Evolutionary conservation across 2,329 filamentous ascomycete genomes (phyloP), one percentile per base, ranked within the genome.

Genomic region (Aspergillus intermedius): DNA sequence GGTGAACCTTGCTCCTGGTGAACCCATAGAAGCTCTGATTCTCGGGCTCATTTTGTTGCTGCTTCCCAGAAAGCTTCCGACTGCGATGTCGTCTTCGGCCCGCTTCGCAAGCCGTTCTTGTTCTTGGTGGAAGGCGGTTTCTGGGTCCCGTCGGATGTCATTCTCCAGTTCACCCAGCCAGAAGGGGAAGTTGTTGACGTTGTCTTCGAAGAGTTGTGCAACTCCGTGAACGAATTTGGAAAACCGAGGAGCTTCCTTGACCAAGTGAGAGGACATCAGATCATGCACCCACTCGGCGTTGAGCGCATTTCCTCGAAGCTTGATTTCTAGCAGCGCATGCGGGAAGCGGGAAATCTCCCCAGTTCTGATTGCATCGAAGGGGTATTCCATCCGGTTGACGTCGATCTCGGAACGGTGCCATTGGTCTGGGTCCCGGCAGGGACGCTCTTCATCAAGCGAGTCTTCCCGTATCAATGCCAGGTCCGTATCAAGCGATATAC

Each of bases 221-320:
- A 94, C 84, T 52, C 93, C 93, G 61, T 98, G 91, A 2, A 95
- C 87, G 60, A 97, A 98, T 68, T 98, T 98, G 60, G 90, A 96
- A 73, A 98, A 98, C 45, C 87, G 83, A 1, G 91, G 88, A 0
- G 87, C 84, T 42, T 90, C 83, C 65, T 95, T 90, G 54, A 98
- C 87, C 4, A 98, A 79, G 68, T 98, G 91, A 4, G 90, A 96
- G 46, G 81, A 79, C 82, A 95, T 96, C 57, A 98, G 74, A 58
- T 98, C 93, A 57, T 90, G 82, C 30, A 97, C 77, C 93, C 93
- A 98, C 54, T 84, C 81, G 4, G 87, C 85, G 48, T 83, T 82
- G 68, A 88, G 90, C 56, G 64, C 66, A 35, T 58, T 60, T 2
- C 62, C 64, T 61, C 82, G 84, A 58, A 95, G 77, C 74, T 96